Evolutionary conservation across 768 basidiomycete species (phyloP).

Genomic region (Russula abietina): DNA sequence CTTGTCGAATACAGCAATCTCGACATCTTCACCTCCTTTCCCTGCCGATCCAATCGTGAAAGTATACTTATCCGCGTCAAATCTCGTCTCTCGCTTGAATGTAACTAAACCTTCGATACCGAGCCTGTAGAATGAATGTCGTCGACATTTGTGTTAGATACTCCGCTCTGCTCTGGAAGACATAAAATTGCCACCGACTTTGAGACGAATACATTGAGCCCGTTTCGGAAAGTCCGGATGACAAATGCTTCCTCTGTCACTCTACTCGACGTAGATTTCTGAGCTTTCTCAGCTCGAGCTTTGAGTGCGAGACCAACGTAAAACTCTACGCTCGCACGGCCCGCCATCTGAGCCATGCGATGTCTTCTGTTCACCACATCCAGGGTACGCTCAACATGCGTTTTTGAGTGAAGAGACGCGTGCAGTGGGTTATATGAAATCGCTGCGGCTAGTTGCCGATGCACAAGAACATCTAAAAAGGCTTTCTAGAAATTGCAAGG

Average conservation of each 20-base stretch:
- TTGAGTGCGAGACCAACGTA: slow-evolving; percentile 93
- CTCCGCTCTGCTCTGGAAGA: background rate
- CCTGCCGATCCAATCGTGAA: slow-evolving; percentile 56
- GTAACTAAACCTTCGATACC: slow-evolving; percentile 92
- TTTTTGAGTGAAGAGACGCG: slow-evolving; percentile 79
- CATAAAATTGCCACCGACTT: slow-evolving; percentile 51
- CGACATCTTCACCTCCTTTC: slow-evolving; percentile 37
- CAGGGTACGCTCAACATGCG: slow-evolving; percentile 79
- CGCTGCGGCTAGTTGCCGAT: slow-evolving; percentile 88
- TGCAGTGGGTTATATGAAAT: slow-evolving; percentile 82
- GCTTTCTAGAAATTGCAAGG: background rate
- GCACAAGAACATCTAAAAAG: slow-evolving; percentile 75
- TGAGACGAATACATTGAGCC: slow-evolving; percentile 92
- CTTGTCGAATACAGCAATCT: slow-evolving; percentile 89
- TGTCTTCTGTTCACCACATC: slow-evolving; percentile 88
- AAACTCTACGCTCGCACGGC: slow-evolving; percentile 94
- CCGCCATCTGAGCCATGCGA: slow-evolving; percentile 96
- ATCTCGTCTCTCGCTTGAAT: slow-evolving; percentile 85
- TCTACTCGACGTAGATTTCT: slow-evolving; percentile 34
- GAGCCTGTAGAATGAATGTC: slow-evolving; percentile 44
- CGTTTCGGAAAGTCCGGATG: slow-evolving; percentile 90
- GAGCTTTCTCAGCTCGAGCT: slow-evolving; percentile 48
- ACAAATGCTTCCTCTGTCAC: slow-evolving; percentile 86
- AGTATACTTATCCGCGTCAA: slow-evolving; percentile 87
- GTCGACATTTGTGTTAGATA: background rate